Percentiles rank a stretch among this genome's conserved stretches.
phyloP scores from a whole-genome alignment of 495 filamentous ascomycete genomes.

The Xylaria bambusicola region DNA sequence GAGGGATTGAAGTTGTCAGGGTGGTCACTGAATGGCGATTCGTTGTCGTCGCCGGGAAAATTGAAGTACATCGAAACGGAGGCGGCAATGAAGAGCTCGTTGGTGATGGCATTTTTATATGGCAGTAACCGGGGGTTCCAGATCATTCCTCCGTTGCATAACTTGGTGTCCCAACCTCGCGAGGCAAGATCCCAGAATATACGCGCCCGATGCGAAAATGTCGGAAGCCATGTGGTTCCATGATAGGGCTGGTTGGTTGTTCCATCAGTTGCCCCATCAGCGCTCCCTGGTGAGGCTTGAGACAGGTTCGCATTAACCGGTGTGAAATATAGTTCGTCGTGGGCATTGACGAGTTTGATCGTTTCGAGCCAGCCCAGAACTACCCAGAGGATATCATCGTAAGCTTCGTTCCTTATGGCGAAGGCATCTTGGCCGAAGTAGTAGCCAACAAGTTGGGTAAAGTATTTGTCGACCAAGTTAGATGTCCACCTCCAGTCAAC shows the following conservation, averaged over 20 bases:
- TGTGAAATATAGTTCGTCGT: conserved; percentile 40
- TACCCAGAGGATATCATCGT: conserved; percentile 97
- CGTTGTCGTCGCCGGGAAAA: conserved; percentile 77
- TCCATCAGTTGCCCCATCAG: conserved; percentile 21
- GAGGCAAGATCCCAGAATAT: conserved; percentile 86
- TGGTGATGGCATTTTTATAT: conserved; percentile 98
- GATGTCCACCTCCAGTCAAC: conserved; percentile 55
- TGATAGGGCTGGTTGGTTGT: conserved; percentile 58
- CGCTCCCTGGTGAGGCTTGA: background rate
- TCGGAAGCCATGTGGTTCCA: conserved; percentile 70
- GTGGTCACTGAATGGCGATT: conserved; percentile 61
- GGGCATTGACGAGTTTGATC: conserved; percentile 70
- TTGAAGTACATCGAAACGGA: conserved; percentile 89
- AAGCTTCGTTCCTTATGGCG: conserved; percentile 75
- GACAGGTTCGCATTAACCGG: background rate
- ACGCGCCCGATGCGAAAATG: conserved; percentile 84
- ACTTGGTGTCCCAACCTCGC: conserved; percentile 75
- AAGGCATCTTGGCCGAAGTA: conserved; percentile 89
- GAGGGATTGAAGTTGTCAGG: background rate
- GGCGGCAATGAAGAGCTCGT: conserved; percentile 84
- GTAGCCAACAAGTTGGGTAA: conserved; percentile 70
- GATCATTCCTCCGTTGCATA: conserved; percentile 89
- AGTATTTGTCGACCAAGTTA: conserved; percentile 80
- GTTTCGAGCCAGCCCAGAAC: conserved; percentile 89
- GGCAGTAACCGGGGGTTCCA: conserved; percentile 83